Evolutionary conservation across 257 asterid species (phyloP), one percentile per base, ranked within the genome.

Genomic region (Gentiana dahurica): DNA sequence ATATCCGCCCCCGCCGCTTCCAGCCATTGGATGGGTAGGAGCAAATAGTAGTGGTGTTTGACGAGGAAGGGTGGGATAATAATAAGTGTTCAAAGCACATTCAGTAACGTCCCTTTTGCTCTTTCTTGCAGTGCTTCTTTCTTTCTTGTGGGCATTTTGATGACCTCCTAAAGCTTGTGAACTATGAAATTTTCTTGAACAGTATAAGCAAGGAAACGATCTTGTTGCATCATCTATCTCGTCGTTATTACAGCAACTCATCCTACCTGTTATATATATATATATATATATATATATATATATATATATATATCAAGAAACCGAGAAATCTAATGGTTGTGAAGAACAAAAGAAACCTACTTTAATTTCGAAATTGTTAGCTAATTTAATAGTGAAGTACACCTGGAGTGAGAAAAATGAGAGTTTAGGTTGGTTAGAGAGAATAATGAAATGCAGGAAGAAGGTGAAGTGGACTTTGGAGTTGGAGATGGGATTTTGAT

Each of bases 141-240:
- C 96, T 58, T 82, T 90, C 83, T 87, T 90, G 81, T 90, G 98
- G 0, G 98, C 96, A 63, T 90, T 90, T 70, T 90, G 96, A 66
- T 90, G 98, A 12, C 98, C 98, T 2, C 98, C 98, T 52, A 87
- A 65, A 34, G 98, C 98, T 60, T 90, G 98, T 12, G 96, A 90
- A 59, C 94, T 87, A 60, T 80, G 94, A 55, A 90, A 90, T 75
- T 79, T 87, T 60, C 95, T 68, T 5, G 96, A 74, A 57, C 98
- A 90, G 69, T 84, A 87, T 36, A 74, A 71, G 36, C 95, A 87
- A 4, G 94, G 92, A 59, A 90, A 90, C 0, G 84, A 77, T 60
- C 80, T 80, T n/a, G 74, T 38, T 46, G 76, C 43, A 36, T 68
- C 96, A 48, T 78, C 77, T 35, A 53, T 65, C 46, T 67, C 63